Evolutionary conservation across 2,329 filamentous ascomycete species (phyloP).

Genomic region (Cladophialophora immunda): DNA sequence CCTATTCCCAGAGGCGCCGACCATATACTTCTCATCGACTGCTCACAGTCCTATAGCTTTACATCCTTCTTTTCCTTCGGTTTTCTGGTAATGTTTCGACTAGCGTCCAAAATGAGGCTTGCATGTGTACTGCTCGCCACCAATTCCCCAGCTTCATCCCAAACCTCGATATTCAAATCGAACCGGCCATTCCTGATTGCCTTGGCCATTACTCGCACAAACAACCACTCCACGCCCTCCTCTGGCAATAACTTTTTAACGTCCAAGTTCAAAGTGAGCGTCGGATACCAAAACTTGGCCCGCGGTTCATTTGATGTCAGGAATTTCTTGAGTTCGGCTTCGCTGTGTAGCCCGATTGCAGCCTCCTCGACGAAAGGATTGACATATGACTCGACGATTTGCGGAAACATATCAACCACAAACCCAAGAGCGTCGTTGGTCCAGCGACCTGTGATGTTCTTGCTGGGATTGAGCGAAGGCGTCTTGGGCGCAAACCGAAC

Average conservation of each 20-base stretch:
- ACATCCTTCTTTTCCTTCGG: slow-evolving; percentile 23
- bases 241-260: slow-evolving; percentile 74
- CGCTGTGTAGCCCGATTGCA: slow-evolving; percentile 47
- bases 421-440: slow-evolving; percentile 71
- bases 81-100: slow-evolving; percentile 61
- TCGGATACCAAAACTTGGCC: slow-evolving; percentile 75
- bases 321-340: slow-evolving; percentile 44
- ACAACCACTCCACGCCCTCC: slow-evolving; percentile 76
- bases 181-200: slow-evolving; percentile 74
- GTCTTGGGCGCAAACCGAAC: slow-evolving; percentile 51
- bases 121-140: slow-evolving; percentile 75
- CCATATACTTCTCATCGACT: not conserved
- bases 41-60: slow-evolving; percentile 8
- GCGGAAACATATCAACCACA: slow-evolving; percentile 73
- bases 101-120: slow-evolving; percentile 68
- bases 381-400: slow-evolving; percentile 66
- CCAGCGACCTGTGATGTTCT: slow-evolving; percentile 55
- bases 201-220: slow-evolving; percentile 71
- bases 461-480: slow-evolving; percentile 55
- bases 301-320: slow-evolving; percentile 40
- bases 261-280: slow-evolving; percentile 77
- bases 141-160: slow-evolving; percentile 70
- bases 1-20: not conserved
- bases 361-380: slow-evolving; percentile 42
- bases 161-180: slow-evolving; percentile 75